Evolutionary conservation across 768 basidiomycete species (phyloP), one percentile per base, ranked within the genome.

Genomic region (Strobilomyces echinocephalus): DNA sequence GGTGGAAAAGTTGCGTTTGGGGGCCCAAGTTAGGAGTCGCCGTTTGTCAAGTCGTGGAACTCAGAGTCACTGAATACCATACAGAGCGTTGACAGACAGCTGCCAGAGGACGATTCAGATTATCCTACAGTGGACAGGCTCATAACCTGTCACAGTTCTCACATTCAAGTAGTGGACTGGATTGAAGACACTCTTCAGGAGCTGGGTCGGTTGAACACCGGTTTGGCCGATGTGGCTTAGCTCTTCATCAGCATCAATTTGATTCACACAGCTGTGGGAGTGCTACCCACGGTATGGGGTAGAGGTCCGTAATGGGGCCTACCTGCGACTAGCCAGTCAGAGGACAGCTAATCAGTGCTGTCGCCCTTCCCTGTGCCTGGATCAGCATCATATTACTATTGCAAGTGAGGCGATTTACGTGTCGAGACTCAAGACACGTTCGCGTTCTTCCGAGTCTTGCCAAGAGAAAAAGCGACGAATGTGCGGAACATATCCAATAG

Each of bases 401-500:
- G 40, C 28, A 51, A 20, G 38, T 46, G 53, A 54, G 30, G 30
- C 54, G 50, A 38, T 47, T 38, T 43, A 31, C 33, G 34, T 28
- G 16, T 33, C 14, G 10, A 28, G 3, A 5, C 7, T 5, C 5
- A 46, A 20, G 44, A 18, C 30, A 46, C 16, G 30, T 30, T 3
- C 10, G 18, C n/a, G n/a, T 16, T 8, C 30, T 30, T 30, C 30
- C 31, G 31, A 35, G 38, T 21, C 40, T 61, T 40, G 61, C n/a
- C n/a, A n/a, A 47, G 33, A 38, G 21, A 42, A 35, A 53, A 39
- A 33, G 28, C 47, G 58, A 64, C 54, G 59, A 66, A 61, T 64
- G 63, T 64, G 63, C 52, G 42, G 43, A 36, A 18, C 20, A 12
- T 28, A 35, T 31, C 57, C 63, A 60, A 63, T 65, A 43, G 46